A percentile compares a stretch with the other conserved stretches of the same genome.
Evolutionary conservation across 208 protist species (phyloP).

Genomic region (Wallacemonas rigidus): DNA sequence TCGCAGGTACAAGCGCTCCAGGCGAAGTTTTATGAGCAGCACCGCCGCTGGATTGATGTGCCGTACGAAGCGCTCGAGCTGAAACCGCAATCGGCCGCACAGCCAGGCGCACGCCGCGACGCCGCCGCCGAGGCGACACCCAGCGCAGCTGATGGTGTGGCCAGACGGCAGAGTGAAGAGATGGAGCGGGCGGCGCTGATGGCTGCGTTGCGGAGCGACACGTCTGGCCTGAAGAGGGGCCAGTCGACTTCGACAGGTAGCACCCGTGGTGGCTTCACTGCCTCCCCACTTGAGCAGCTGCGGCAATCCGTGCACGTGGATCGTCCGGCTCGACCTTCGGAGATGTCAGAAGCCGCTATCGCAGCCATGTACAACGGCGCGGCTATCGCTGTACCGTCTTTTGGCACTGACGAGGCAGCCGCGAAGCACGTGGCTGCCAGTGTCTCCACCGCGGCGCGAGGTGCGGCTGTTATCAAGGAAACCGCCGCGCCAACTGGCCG

Average conservation of each 20-base stretch:
- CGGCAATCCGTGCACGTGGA: conserved; percentile 30
- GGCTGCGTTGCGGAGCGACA: conserved; percentile 18
- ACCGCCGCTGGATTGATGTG: conserved; percentile 86
- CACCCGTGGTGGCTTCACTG: not conserved
- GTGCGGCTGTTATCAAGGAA: conserved; percentile 20
- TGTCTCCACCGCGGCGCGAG: not conserved
- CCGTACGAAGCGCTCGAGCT: conserved; percentile 54
- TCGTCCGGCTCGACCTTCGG: conserved; percentile 34
- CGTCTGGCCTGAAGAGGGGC: not conserved
- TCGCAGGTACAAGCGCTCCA: conserved; percentile 78
- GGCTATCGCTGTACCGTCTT: not conserved
- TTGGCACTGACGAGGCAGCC: not conserved
- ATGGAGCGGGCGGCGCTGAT: conserved; percentile 34
- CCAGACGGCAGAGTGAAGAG: conserved; percentile 18
- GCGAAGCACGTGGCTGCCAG: not conserved
- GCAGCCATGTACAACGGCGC: conserved; percentile 19
- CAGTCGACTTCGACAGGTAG: not conserved
- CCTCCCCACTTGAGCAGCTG: conserved; percentile 19
- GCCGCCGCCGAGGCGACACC: not conserved
- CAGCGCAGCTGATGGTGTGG: not conserved
- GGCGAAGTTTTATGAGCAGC: conserved; percentile 66
- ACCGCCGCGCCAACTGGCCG: conserved; percentile 29
- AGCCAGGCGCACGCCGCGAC: not conserved
- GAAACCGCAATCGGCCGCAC: conserved; percentile 3
- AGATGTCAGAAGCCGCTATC: conserved; percentile 16